Percentiles rank a stretch among this genome's conserved stretches.
These are phyloP conservation scores for Cyclotella cryptica DNA, from an alignment of 108 stramenopile genomes.

Conservation along the genomic window DNA sequence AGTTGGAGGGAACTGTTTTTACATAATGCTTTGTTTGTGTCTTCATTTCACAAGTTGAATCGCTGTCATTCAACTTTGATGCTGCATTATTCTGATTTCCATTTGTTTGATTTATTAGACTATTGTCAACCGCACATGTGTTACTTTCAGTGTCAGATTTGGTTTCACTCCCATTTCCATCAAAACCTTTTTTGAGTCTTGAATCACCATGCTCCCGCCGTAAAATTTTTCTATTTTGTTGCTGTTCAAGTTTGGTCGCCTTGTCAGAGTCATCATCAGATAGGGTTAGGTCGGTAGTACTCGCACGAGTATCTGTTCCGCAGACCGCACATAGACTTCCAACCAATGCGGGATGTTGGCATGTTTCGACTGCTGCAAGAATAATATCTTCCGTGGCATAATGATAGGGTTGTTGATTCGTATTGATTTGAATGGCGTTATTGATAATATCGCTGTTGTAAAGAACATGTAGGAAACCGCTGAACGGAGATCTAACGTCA, in stretches of 20 bases:
- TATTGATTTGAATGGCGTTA: constrained; percentile 1
- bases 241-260: background rate
- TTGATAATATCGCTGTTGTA: constrained; percentile 3
- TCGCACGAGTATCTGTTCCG: constrained; percentile 42
- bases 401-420: background rate
- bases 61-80: background rate
- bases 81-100: too few relatives aligned
- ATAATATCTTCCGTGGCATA: constrained; percentile 29
- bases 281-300: background rate
- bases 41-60: too few relatives aligned
- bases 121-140: too few relatives aligned
- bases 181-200: too few relatives aligned
- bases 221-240: background rate
- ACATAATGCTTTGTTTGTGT: constrained; percentile 2
- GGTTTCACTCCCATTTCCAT: too few relatives aligned
- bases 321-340: constrained; percentile 78
- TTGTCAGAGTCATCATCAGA: background rate
- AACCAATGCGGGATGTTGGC: constrained; percentile 79
- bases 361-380: constrained; percentile 70
- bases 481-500: constrained; percentile 31
- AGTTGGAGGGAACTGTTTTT: constrained; percentile 18
- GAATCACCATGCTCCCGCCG: too few relatives aligned
- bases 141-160: too few relatives aligned
- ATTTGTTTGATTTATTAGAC: too few relatives aligned
- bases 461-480: constrained; percentile 31